A percentile compares a stretch with the other conserved stretches of the same genome.
These are phyloP conservation scores for Leucocoprinus sp. DNA, from an alignment of 768 basidiomycete genomes.

Conservation along the genomic window DNA sequence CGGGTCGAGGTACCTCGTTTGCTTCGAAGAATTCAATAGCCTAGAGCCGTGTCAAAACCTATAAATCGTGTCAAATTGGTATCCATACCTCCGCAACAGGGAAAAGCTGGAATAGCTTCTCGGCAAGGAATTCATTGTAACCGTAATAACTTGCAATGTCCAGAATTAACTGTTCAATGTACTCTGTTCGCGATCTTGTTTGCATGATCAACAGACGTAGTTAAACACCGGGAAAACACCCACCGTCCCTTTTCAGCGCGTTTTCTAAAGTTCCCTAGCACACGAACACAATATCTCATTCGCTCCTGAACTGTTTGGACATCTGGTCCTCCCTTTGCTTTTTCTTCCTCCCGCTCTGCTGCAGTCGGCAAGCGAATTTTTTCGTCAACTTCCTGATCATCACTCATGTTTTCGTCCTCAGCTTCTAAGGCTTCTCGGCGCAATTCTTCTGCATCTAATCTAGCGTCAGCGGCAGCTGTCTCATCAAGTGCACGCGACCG, in stretches of 20 bases:
- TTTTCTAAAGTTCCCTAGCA: constrained; percentile 65
- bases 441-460: constrained; percentile 59
- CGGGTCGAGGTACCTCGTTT: constrained; percentile 91
- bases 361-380: constrained; percentile 64
- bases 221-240: constrained; percentile 19
- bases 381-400: constrained; percentile 27
- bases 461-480: constrained; percentile 56
- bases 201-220: constrained; percentile 1
- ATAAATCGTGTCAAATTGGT: neutral
- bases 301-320: constrained; percentile 70
- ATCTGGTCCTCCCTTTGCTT: constrained; percentile 58
- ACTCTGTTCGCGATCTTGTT: constrained; percentile 78
- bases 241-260: constrained; percentile 63
- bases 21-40: constrained; percentile 98
- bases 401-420: constrained; percentile 40
- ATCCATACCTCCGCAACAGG: constrained; percentile 75
- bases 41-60: constrained; percentile 29
- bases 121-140: constrained; percentile 91
- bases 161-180: constrained; percentile 75
- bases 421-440: constrained; percentile 42
- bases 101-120: constrained; percentile 93
- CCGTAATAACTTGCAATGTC: constrained; percentile 97
- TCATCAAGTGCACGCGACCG: constrained; percentile 73
- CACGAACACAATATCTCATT: constrained; percentile 68
- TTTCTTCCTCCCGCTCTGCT: constrained; percentile 67